Conservation (phyloP, 169 alveolate species). For the Eimeria zaria region DNA sequence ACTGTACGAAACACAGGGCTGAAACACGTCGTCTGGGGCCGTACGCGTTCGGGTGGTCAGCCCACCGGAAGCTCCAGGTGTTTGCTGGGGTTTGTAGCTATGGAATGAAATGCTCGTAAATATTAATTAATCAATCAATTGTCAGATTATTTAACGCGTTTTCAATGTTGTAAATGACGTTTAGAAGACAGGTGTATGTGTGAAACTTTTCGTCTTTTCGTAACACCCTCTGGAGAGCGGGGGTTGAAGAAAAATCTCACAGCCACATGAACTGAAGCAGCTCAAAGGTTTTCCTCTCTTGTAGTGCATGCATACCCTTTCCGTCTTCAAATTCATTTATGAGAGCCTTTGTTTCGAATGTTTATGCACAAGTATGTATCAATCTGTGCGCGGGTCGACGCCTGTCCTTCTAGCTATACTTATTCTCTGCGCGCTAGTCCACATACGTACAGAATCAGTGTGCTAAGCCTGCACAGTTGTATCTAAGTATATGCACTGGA, state of each 20-base stretch:
- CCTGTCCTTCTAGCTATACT: too few species aligned
- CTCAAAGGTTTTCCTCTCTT: neutral
- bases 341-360: neutral
- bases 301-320: neutral
- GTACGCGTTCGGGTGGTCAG: slow-evolving; percentile 13
- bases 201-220: neutral
- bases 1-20: slow-evolving; percentile 16
- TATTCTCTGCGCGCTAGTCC: too few species aligned
- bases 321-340: neutral
- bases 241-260: neutral
- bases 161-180: neutral
- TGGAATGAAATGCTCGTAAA: neutral
- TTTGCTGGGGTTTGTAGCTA: neutral
- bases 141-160: accelerated
- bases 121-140: neutral
- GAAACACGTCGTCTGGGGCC: neutral
- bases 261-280: neutral
- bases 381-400: neutral
- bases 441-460: too few species aligned
- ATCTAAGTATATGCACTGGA: too few species aligned
- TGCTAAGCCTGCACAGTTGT: too few species aligned
- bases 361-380: neutral
- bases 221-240: neutral
- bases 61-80: neutral
- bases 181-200: neutral